Base-by-base conservation (phyloP, 208 protist species). In the Kentomonas sorsogonicus region DNA sequence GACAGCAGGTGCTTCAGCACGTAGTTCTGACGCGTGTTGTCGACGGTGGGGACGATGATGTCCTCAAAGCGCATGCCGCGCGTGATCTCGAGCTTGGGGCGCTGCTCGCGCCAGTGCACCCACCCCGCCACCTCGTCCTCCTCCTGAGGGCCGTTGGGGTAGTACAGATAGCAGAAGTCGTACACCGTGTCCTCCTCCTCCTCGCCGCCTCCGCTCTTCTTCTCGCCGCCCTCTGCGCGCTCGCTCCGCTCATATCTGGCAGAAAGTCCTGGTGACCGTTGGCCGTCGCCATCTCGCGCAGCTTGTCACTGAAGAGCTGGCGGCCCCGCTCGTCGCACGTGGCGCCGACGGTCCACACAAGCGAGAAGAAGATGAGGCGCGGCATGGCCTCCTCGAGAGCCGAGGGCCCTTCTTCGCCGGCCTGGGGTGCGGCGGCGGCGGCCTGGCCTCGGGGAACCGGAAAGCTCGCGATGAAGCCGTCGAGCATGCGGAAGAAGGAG, bases 341-440 rank as follows among this genome's bases (percentile, higher is more conserved):
- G 0, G 85, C 94, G 4, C 98, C 98, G 11, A 99, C 70, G 29
- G 86, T 94, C 97, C 97, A 99, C 11, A 98, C 68, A 5, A 99
- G 48, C 9, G 92, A 83, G 60, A 99, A 97, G 63, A 99, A 88
- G 75, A 99, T 99, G 31, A 98, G 72, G n/a, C 73, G 71, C 30
- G 74, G 66, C n/a, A 91, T 61, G 23, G 65, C 64, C n/a, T 67
- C 69, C 6, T 69, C 66, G 39, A 93, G 50, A 43, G 86, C 20
- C 27, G 75, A 72, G n/a, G 29, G 33, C 29, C 47, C 47, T 41
- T 44, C 59, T 4, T 53, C 56, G 9, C 30, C 33, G 11, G 56
- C 60, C 41, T 27, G 22, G 23, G 63, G 66, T 16, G 53, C 38
- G n/a, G 53, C 71, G 9, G 62, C 63, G 43, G 66, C 74, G n/a